Percentiles rank a stretch among this genome's conserved stretches.
Evolutionary conservation across 1,284 basidiomycete genomes (phyloP).

Genomic region (Moniliophthora roreri): DNA sequence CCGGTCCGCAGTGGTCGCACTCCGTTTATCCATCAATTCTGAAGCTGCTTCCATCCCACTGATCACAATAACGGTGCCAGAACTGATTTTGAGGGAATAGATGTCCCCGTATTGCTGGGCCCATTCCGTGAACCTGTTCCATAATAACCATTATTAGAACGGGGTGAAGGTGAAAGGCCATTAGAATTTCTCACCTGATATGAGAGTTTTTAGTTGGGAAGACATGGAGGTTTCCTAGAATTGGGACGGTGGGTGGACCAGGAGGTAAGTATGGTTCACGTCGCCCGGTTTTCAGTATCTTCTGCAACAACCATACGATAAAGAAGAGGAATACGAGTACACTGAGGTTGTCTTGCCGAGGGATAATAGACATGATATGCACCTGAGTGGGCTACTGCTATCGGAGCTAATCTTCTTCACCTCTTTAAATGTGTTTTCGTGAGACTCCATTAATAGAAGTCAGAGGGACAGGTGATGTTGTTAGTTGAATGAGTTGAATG

Average conservation of each 20-base stretch:
- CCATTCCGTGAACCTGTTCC: conserved; percentile 16
- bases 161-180: too few relatives aligned
- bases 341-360: too few relatives aligned
- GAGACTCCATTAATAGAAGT: too few relatives aligned
- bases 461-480: too few relatives aligned
- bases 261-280: conserved; percentile 29
- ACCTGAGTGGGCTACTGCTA: too few relatives aligned
- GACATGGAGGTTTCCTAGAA: conserved; percentile 29
- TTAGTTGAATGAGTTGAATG: too few relatives aligned
- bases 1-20: conserved; percentile 21
- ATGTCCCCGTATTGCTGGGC: conserved; percentile 4
- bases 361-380: too few relatives aligned
- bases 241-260: conserved; percentile 30
- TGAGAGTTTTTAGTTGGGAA: conserved; percentile 26
- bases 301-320: neutral
- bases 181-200: conserved; percentile 14
- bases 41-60: conserved; percentile 20
- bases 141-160: neutral
- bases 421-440: too few relatives aligned
- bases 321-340: too few relatives aligned
- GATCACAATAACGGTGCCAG: conserved; percentile 21
- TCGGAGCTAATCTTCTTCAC: too few relatives aligned
- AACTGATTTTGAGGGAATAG: conserved; percentile 5
- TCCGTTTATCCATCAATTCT: conserved; percentile 27
- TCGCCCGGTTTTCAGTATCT: conserved; percentile 10